Base-by-base conservation (phyloP, 768 basidiomycete species). In the Cystobasidium onofrii region DNA sequence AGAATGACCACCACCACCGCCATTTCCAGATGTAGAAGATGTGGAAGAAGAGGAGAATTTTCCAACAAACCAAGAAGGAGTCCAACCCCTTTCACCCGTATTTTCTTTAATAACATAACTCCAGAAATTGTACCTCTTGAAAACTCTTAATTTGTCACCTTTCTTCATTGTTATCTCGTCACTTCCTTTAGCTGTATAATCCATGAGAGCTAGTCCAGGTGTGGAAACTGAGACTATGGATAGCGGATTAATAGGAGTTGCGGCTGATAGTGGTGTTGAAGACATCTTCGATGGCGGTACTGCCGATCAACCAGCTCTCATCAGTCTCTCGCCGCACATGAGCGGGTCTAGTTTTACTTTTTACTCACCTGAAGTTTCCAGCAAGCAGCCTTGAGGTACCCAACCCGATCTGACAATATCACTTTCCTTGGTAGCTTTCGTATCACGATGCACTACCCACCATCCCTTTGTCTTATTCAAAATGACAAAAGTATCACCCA, bases 391-490 rank as follows among this genome's bases (percentile, higher is more conserved):
- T 3, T 94, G 93, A 60, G 95, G 95, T 1, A 98, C 94, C 95
- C 95, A 98, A 65, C 93, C 93, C 79, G 93, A 91, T 41, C 64
- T 62, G 6, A 52, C 55, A n/a, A 73, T 34, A 41, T 64, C 69
- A 50, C 36, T 63, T 23, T 74, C 66, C 78, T 88, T 89, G 33
- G 91, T 87, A 25, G 87, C 81, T 12, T 92, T 91, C 1, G 90
- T 90, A 81, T 99, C 96, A 39, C 90, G 88, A 80, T 98, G 94
- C 2, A 98, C 96, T 39, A 97, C 90, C 92, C 95, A 99, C 96
- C 96, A 99, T 0, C 96, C 95, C 70, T 94, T 88, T n/a, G 93
- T 89, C 66, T 80, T 80, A 25, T 74, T 74, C 6, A 78, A 33
- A 57, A 80, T 77, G 72, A 78, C 76, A 62, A 80, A 80, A 1